Percentiles rank a stretch among this genome's conserved stretches.
Conservation (phyloP, 2,329 filamentous ascomycete species). For the Arthrinium phaeospermum region DNA sequence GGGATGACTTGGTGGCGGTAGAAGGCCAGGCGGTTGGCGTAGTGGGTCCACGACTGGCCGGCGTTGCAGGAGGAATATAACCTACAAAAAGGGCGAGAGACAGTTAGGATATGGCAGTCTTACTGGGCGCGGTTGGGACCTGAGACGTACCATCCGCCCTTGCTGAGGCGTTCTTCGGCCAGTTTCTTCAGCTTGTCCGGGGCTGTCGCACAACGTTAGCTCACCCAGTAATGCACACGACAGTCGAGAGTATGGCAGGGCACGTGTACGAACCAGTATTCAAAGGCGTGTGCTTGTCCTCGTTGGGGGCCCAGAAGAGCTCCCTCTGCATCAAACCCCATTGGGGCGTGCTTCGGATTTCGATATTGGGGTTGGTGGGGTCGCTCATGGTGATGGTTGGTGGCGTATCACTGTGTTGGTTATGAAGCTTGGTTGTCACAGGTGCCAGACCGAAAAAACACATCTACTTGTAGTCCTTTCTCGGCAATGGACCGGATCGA, state of each 20-base stretch:
- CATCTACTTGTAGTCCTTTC: neutral
- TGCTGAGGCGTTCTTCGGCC: conserved; percentile 60
- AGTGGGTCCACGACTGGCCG: conserved; percentile 55
- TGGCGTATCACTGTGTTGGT: neutral
- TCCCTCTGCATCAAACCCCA: conserved; percentile 35
- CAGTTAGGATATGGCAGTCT: neutral
- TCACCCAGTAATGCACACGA: neutral
- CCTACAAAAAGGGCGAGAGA: conserved; percentile 32
- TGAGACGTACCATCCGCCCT: conserved; percentile 56
- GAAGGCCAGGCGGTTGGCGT: conserved; percentile 68
- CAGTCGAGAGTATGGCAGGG: no score
- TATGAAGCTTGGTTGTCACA: no score
- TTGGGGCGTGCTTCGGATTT: conserved; percentile 34
- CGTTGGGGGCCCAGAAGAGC: conserved; percentile 36
- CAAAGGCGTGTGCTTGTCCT: conserved; percentile 33
- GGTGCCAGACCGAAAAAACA: neutral
- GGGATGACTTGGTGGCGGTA: conserved; percentile 68
- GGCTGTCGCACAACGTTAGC: conserved; percentile 41
- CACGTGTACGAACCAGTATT: conserved; percentile 31
- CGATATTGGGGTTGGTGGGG: conserved; percentile 34
- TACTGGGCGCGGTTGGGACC: neutral
- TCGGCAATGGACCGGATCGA: neutral
- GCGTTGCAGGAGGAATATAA: conserved; percentile 64
- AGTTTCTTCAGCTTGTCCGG: conserved; percentile 64
- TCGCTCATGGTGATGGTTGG: conserved; percentile 30